Evolutionary conservation across 306 rosid species (phyloP), one percentile per base, ranked within the genome.

Genomic region (Parietaria judaica): DNA sequence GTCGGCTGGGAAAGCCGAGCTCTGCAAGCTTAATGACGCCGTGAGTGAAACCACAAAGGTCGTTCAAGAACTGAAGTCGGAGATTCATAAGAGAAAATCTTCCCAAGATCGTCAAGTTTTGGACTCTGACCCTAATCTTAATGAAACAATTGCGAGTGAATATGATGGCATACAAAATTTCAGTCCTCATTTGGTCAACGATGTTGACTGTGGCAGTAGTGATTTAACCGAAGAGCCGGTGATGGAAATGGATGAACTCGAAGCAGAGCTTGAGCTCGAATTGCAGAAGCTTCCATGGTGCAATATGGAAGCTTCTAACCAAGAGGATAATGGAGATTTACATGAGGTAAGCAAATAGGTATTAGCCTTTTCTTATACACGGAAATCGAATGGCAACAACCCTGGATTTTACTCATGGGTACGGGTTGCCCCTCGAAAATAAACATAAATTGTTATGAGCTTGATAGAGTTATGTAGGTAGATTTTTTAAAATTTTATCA

Each of bases 181-280:
- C 37, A 41, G 45, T 41, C 64, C 66, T 35, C 66, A 66, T 36
- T 11, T 61, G 36, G 57, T 65, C 58, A 84, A 74, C 46, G 73
- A 76, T 64, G 81, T 77, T 10, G 89, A 73, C 66, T 82, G 79
- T 72, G 78, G 70, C 43, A 84, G 89, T 73, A 82, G 96, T 71
- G 80, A 70, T 69, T 79, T 87, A 52, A 82, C 96, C 6, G 96
- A 84, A 74, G 92, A 84, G 52, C 81, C 76, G 57, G 57, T 57
- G 48, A 70, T 41, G 43, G 87, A 78, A 70, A 82, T 84, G 78
- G 83, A 80, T 78, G 80, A 78, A 69, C 65, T 87, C 70, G 87
- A 84, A 78, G 89, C 89, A 57, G 95, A 87, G 70, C 89, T 87
- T 39, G 89, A 79, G 51, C 70, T 79, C 43, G 95, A 87, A 74